These are phyloP conservation scores for Penicillium concentricum DNA, from an alignment of 2,329 filamentous ascomycete species.

Conservation along the genomic window DNA sequence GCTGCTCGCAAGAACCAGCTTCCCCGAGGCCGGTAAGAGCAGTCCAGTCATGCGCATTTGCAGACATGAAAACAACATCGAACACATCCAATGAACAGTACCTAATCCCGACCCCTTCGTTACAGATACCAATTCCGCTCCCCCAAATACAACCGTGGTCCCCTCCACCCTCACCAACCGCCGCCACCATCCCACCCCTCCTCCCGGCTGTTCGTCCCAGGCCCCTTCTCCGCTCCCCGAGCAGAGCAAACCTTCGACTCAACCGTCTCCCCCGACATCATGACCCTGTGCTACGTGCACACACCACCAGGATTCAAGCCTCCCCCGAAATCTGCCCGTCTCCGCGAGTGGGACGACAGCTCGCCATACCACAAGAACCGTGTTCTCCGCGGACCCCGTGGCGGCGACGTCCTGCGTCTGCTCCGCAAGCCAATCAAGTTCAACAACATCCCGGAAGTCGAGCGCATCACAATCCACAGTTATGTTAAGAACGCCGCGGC, in stretches of 20 bases:
- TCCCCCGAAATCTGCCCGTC: slow-evolving; percentile 59
- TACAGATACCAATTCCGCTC: slow-evolving; percentile 89
- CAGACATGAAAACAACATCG: not conserved
- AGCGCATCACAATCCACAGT: slow-evolving; percentile 76
- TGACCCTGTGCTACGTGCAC: slow-evolving; percentile 87
- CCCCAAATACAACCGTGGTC: slow-evolving; percentile 91
- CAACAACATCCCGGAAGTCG: slow-evolving; percentile 79
- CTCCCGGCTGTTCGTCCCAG: slow-evolving; percentile 84
- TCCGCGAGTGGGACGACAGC: slow-evolving; percentile 83
- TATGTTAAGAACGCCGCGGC: slow-evolving; percentile 67
- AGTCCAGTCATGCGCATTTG: not conserved
- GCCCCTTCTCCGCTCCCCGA: slow-evolving; percentile 84
- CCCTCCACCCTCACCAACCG: slow-evolving; percentile 87
- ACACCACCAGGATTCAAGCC: slow-evolving; percentile 71
- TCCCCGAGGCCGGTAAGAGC: slow-evolving; percentile 54
- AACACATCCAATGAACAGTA: not conserved
- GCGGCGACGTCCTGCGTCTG: slow-evolving; percentile 59
- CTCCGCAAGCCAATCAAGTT: slow-evolving; percentile 64
- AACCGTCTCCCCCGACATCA: slow-evolving; percentile 81
- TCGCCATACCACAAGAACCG: slow-evolving; percentile 95
- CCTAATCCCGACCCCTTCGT: slow-evolving; percentile 8
- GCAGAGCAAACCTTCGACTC: slow-evolving; percentile 86
- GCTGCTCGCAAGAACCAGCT: slow-evolving; percentile 44
- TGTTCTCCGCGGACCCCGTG: slow-evolving; percentile 78
- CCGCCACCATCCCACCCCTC: slow-evolving; percentile 82